These are phyloP conservation scores for Aspergillus coremiiformis DNA, from an alignment of 495 filamentous ascomycete species.

Conservation along the genomic window DNA sequence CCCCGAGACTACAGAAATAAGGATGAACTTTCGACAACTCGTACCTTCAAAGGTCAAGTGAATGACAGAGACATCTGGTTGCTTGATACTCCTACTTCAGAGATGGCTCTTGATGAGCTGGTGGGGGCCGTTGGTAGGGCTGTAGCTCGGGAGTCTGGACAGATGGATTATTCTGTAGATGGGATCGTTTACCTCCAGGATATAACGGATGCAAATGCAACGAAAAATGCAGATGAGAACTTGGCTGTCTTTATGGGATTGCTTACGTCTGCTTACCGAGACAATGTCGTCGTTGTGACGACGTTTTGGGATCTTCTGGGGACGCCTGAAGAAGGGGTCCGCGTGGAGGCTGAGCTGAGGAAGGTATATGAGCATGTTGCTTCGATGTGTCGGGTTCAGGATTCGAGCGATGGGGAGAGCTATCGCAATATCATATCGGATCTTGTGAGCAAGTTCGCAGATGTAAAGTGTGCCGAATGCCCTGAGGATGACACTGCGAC, in stretches of 20 bases:
- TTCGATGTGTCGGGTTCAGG: background rate
- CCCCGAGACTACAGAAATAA: background rate
- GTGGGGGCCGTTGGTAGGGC: background rate
- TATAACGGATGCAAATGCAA: background rate
- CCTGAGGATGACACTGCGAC: background rate
- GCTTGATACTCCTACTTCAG: background rate
- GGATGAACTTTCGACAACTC: background rate
- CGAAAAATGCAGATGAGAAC: background rate
- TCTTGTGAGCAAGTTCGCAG: background rate
- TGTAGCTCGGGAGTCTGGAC: background rate
- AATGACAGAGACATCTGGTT: background rate
- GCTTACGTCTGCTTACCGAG: background rate
- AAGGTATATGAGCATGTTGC: background rate
- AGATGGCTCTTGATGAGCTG: background rate
- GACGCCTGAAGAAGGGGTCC: background rate
- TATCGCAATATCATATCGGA: background rate
- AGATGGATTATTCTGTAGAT: background rate
- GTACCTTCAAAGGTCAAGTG: background rate
- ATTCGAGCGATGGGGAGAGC: background rate
- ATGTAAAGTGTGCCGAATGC: background rate
- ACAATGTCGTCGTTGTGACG: background rate
- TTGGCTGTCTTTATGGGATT: background rate
- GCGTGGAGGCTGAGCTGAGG: background rate
- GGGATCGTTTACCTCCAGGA: background rate
- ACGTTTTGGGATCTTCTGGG: background rate